Evolutionary conservation across 352 stramenopile species (phyloP), one percentile per base, ranked within the genome.

Genomic region (Pythium rishiriense): DNA sequence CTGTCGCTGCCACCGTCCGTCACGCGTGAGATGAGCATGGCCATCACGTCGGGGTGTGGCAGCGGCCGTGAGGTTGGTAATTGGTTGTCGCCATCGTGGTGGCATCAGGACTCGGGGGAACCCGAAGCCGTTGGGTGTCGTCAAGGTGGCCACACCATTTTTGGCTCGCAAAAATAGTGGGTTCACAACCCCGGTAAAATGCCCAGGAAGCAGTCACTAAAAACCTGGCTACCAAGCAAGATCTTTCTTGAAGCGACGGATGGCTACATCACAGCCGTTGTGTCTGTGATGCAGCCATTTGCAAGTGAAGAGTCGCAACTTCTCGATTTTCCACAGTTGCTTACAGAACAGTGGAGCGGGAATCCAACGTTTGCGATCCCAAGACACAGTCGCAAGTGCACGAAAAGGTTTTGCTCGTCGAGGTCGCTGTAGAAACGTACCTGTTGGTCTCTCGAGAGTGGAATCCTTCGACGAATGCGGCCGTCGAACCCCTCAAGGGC

Each of bases 401-500:
- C 12, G 19, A 35, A 35, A 35, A n/a, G n/a, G n/a, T n/a, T n/a
- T n/a, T n/a, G n/a, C n/a, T n/a, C n/a, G n/a, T n/a, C n/a, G n/a
- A n/a, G n/a, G n/a, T n/a, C n/a, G n/a, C n/a, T n/a, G n/a, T n/a
- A n/a, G n/a, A n/a, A n/a, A n/a, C n/a, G n/a, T n/a, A n/a, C n/a
- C n/a, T n/a, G n/a, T n/a, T n/a, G n/a, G n/a, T n/a, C n/a, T n/a
- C n/a, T n/a, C n/a, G n/a, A n/a, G n/a, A n/a, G n/a, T n/a, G n/a
- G n/a, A n/a, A n/a, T n/a, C n/a, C n/a, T n/a, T n/a, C n/a, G n/a
- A n/a, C n/a, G n/a, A n/a, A n/a, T n/a, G n/a, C n/a, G n/a, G n/a
- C n/a, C n/a, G n/a, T n/a, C n/a, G n/a, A n/a, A n/a, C n/a, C n/a
- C 9, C 73, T 98, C 25, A 94, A 97, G 58, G 83, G 75, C 51